Percentiles rank a stretch among this genome's conserved stretches.
Conservation (phyloP, 306 rosid genomes). For the Amphicarpaea edgeworthii region DNA sequence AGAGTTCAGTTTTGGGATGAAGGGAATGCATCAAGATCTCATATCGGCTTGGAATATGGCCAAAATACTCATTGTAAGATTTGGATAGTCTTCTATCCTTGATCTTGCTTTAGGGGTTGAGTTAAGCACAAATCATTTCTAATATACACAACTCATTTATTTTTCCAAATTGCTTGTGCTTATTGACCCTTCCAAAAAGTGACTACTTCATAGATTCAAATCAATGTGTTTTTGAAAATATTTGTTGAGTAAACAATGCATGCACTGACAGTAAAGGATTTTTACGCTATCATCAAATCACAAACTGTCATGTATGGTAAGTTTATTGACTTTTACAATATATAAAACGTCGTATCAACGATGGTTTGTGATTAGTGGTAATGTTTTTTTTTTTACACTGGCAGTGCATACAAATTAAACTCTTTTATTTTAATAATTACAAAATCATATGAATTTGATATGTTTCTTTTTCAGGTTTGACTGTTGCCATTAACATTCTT, state of each 20-base stretch:
- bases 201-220: not conserved
- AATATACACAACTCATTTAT: not conserved
- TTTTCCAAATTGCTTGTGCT: not conserved
- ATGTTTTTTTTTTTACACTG: too few species aligned
- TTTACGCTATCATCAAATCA: too few species aligned
- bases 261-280: too few species aligned
- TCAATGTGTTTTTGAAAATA: conserved; percentile 7
- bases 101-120: not conserved
- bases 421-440: conserved; percentile 26
- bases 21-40: not conserved
- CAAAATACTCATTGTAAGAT: not conserved
- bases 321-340: too few species aligned
- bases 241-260: too few species aligned
- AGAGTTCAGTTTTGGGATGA: not conserved
- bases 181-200: not conserved
- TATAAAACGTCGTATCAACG: too few species aligned
- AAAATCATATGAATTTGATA: not conserved
- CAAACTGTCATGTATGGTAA: too few species aligned
- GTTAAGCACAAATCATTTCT: not conserved
- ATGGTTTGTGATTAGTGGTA: too few species aligned
- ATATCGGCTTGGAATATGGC: not conserved
- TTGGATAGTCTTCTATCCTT: not conserved
- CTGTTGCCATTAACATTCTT: too few species aligned
- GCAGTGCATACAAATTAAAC: too few species aligned
- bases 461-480: too few species aligned